A percentile compares a stretch with the other conserved stretches of the same genome.
Conservation (phyloP, 768 basidiomycete species). For the Tylopilus sp. region DNA sequence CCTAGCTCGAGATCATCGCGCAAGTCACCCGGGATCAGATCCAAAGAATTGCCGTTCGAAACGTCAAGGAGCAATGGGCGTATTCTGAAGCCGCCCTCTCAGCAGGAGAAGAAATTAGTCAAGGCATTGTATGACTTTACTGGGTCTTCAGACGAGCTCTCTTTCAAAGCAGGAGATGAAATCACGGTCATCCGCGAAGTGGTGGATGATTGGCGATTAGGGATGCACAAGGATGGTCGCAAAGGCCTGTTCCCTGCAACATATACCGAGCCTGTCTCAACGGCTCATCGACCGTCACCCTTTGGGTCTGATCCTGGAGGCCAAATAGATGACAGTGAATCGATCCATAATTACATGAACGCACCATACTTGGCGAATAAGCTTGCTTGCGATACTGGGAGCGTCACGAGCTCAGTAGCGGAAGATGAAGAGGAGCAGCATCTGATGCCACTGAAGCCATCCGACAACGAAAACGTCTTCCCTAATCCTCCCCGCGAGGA, state of each 20-base stretch:
- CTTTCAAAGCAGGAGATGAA: slow-evolving; percentile 69
- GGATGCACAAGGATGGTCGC: slow-evolving; percentile 57
- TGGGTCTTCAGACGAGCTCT: slow-evolving; percentile 74
- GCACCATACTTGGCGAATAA: slow-evolving; percentile 23
- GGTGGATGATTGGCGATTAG: slow-evolving; percentile 90
- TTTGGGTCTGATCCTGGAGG: slow-evolving; percentile 28
- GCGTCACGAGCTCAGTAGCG: slow-evolving; percentile 39
- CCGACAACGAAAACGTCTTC: slow-evolving; percentile 23
- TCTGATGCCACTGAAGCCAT: slow-evolving; percentile 28
- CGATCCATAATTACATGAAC: slow-evolving; percentile 16
- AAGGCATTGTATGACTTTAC: slow-evolving; percentile 74
- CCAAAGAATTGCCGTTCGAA: slow-evolving; percentile 20
- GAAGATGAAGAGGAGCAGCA: slow-evolving; percentile 44
- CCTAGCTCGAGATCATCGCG: slow-evolving; percentile 35
- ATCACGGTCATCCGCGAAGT: slow-evolving; percentile 78
- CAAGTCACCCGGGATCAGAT: slow-evolving; percentile 28
- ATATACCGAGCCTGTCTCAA: slow-evolving; percentile 53
- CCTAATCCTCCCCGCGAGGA: slow-evolving; percentile 21
- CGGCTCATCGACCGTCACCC: slow-evolving; percentile 25
- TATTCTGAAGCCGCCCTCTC: slow-evolving; percentile 50
- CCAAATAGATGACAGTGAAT: slow-evolving; percentile 25
- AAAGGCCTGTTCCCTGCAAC: slow-evolving; percentile 80
- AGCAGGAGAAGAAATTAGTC: slow-evolving; percentile 51
- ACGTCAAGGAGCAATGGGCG: slow-evolving; percentile 32
- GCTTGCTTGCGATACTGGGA: slow-evolving; percentile 34